Base-by-base conservation (phyloP, 1,284 basidiomycete species). In the Termitomyces sp. region DNA sequence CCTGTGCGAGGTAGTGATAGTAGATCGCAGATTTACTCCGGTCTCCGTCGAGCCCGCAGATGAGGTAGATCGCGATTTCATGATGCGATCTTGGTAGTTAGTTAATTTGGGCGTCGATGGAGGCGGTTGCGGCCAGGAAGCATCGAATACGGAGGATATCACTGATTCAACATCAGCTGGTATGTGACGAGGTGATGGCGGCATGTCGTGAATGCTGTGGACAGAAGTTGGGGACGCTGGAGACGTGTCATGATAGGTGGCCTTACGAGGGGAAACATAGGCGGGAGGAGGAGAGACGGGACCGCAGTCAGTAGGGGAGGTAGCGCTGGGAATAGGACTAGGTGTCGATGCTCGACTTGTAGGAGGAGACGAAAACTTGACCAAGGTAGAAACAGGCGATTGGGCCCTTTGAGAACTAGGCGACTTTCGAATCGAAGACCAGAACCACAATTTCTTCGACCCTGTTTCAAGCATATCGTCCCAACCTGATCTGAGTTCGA, bases 401-500 rank as follows among this genome's bases (percentile, higher is more conserved):
- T 59, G 63, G 5, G 65, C 61, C 5, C 64, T 58, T 0, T 70
- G 61, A 15, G 65, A 61, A 34, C 58, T 62, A 31, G 66, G 64
- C 15, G 66, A 62, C 13, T 62, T 64, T 55, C 59, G 65, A 6
- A 61, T 62, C 13, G 57, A 54, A 12, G 52, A 45, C 55, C 64
- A 69, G 12, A 58, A 57, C 46, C 63, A 67, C 7, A 64, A 59
- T 5, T 67, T 62, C 57, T 70, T 73, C 41, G 69, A 59, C 44
- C 75, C 71, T 36, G 36, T 21, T 15, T 59, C 58, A 19, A 79
- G 68, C 64, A 75, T 74, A 53, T 79, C 78, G 56, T 82, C 79
- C 78, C 77, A 80, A n/a, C 75, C 78, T 10, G 79, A 79, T 60
- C 72, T 78, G 38, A 78, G 67, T 34, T 73, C 74, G 39, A 72